Conservation (phyloP, 139 green algal genomes). For the Volvox reticuliferus region DNA sequence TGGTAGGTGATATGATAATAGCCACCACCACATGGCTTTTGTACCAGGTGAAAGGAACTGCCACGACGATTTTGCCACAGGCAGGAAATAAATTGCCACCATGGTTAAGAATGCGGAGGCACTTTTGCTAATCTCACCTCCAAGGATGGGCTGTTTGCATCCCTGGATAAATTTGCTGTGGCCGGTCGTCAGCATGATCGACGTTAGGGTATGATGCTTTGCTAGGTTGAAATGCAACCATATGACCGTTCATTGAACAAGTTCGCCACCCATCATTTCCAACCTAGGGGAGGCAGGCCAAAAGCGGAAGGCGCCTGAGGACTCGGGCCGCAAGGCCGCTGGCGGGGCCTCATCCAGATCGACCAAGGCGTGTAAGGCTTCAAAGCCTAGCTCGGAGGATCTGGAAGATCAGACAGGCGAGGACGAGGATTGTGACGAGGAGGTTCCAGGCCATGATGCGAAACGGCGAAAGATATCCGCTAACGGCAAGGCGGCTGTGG, state of each 20-base stretch:
- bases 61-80: too few species aligned
- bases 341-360: background rate
- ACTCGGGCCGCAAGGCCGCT: background rate
- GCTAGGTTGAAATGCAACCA: too few species aligned
- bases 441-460: background rate
- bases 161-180: background rate
- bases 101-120: background rate
- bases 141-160: too few species aligned
- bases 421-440: constrained; percentile 2
- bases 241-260: too few species aligned
- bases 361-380: background rate
- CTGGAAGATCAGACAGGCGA: background rate
- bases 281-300: background rate
- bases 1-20: constrained; percentile 6
- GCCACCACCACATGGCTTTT: background rate
- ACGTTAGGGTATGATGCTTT: too few species aligned
- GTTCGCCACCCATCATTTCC: background rate
- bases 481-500: background rate
- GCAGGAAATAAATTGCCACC: too few species aligned
- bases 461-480: background rate
- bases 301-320: constrained; percentile 8
- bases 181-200: too few species aligned
- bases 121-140: too few species aligned
- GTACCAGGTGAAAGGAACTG: too few species aligned
- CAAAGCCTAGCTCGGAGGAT: background rate